Percentiles rank a stretch among this genome's conserved stretches.
phyloP scores from a whole-genome alignment of 768 basidiomycete genomes.

The Russula compacta region DNA sequence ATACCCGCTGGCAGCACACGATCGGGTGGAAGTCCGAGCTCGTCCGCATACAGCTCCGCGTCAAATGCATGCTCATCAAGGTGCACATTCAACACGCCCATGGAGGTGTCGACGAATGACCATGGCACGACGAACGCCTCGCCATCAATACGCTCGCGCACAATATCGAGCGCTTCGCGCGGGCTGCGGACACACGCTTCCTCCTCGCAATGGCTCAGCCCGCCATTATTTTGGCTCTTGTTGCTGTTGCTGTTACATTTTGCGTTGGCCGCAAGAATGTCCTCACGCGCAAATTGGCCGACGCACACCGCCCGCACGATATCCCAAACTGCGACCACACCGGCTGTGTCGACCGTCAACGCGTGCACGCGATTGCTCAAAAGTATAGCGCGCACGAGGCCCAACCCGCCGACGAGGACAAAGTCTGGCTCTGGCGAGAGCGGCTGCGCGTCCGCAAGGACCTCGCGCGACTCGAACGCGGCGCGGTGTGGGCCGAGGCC shows the following conservation, averaged over 20 bases:
- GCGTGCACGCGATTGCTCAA: constrained; percentile 88
- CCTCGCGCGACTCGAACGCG: constrained; percentile 63
- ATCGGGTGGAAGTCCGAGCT: constrained; percentile 53
- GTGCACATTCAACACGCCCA: constrained; percentile 81
- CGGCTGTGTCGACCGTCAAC: constrained; percentile 80
- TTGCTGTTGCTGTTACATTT: not conserved
- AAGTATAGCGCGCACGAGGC: constrained; percentile 72
- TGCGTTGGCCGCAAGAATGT: constrained; percentile 43
- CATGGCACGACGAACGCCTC: constrained; percentile 80
- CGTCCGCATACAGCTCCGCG: constrained; percentile 91
- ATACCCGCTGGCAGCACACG: constrained; percentile 35
- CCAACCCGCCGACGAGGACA: constrained; percentile 65
- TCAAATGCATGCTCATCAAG: constrained; percentile 86
- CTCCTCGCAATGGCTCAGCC: constrained; percentile 16
- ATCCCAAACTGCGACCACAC: constrained; percentile 90
- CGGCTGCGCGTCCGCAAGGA: constrained; percentile 69
- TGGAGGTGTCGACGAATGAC: constrained; percentile 85
- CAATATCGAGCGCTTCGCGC: constrained; percentile 76
- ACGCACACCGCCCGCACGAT: constrained; percentile 69
- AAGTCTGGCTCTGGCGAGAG: constrained; percentile 49
- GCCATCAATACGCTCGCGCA: constrained; percentile 88
- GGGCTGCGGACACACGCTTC: constrained; percentile 51
- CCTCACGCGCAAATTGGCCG: constrained; percentile 58
- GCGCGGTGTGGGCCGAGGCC: constrained; percentile 34
- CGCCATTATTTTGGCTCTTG: too few species aligned